phyloP scores from a whole-genome alignment of 2,329 filamentous ascomycete species.

The Trichoderma sp. region DNA sequence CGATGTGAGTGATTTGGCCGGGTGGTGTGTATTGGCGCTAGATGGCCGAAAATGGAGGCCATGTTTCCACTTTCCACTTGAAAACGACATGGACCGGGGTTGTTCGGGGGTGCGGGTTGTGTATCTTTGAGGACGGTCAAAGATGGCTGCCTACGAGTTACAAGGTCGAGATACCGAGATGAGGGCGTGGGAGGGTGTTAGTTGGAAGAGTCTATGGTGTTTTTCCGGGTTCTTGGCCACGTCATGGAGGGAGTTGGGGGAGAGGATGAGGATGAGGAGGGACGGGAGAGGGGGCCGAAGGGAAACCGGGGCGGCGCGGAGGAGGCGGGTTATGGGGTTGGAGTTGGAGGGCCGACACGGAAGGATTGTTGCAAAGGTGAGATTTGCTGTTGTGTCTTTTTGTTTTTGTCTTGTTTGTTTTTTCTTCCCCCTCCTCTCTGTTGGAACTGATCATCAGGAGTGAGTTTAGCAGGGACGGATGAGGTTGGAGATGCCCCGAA shows the following conservation, averaged over 20 bases:
- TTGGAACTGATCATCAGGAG: not conserved
- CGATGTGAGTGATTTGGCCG: slow-evolving; percentile 21
- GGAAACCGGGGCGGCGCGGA: slow-evolving; percentile 6
- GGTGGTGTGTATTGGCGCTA: slow-evolving; percentile 6
- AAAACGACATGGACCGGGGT: not conserved
- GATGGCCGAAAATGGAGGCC: not conserved
- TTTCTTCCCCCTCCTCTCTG: not conserved
- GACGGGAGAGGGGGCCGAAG: not conserved
- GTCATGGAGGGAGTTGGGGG: not conserved
- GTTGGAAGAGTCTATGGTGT: not conserved
- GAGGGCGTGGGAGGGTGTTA: not conserved
- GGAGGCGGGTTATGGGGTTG: not conserved
- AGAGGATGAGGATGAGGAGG: not conserved
- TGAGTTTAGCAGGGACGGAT: not conserved
- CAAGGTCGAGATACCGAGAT: not conserved
- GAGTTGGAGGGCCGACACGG: not conserved
- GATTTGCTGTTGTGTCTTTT: not conserved
- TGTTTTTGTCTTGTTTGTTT: not conserved
- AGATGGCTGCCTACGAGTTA: not conserved
- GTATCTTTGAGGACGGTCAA: not conserved
- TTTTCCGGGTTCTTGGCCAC: not conserved
- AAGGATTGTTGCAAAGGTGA: not conserved
- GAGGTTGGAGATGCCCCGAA: not conserved
- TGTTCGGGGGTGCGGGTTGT: not conserved
- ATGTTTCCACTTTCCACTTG: not conserved